Evolutionary conservation across 495 filamentous ascomycete genomes (phyloP).

Genomic region (Aspergillus conjunctus): DNA sequence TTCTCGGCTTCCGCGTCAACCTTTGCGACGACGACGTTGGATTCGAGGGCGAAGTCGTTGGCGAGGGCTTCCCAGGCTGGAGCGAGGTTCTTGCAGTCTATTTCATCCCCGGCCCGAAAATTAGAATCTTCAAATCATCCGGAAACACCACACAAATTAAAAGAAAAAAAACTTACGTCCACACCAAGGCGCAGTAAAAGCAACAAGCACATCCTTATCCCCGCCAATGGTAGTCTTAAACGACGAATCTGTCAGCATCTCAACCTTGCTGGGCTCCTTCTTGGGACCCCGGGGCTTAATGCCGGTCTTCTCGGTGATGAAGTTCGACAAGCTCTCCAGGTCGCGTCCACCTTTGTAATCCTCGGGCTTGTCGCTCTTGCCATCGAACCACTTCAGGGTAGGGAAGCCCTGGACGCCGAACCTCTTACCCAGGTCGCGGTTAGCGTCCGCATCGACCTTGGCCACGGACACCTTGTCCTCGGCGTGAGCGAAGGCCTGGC

Average conservation of each 20-base stretch:
- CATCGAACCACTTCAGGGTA: slow-evolving; percentile 97
- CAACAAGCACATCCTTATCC: slow-evolving; percentile 90
- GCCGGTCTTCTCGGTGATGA: slow-evolving; percentile 88
- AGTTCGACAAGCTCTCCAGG: slow-evolving; percentile 77
- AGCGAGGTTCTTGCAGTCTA: slow-evolving; percentile 95
- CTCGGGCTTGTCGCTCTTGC: slow-evolving; percentile 83
- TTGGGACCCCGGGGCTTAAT: slow-evolving; percentile 72
- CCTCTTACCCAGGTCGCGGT: slow-evolving; percentile 77
- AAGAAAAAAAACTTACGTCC: slow-evolving; percentile 81
- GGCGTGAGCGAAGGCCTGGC: slow-evolving; percentile 65
- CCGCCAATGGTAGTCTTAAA: slow-evolving; percentile 79
- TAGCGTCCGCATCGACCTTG: slow-evolving; percentile 92
- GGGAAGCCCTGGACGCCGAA: slow-evolving; percentile 95
- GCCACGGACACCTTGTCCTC: slow-evolving; percentile 85
- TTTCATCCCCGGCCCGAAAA: neutral
- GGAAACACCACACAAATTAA: no score
- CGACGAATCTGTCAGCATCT: slow-evolving; percentile 74
- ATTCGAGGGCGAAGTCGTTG: slow-evolving; percentile 75
- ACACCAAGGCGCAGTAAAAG: slow-evolving; percentile 97
- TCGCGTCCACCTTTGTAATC: slow-evolving; percentile 89
- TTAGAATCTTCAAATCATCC: slow-evolving; percentile 8
- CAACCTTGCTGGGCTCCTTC: slow-evolving; percentile 70
- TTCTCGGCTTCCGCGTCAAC: slow-evolving; percentile 90
- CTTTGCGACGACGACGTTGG: slow-evolving; percentile 83
- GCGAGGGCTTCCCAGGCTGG: slow-evolving; percentile 90